phyloP scores from a whole-genome alignment of 116 monocot genomes.

The Papilionanthe hybrid region DNA sequence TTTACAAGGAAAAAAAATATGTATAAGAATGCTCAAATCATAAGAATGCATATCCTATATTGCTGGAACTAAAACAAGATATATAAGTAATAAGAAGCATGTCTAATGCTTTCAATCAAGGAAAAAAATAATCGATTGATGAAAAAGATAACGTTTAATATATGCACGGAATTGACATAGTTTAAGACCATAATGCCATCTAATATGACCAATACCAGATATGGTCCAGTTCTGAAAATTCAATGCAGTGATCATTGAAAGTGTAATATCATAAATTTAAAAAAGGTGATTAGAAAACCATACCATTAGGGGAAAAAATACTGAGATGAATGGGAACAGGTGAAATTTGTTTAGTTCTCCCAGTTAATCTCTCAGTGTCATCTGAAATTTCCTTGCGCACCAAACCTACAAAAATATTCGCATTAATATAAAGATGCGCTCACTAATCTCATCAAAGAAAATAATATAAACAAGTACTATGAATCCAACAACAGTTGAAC shows the following conservation, averaged over 20 bases:
- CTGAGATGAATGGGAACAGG: conserved; percentile 32
- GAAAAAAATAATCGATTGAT: background rate
- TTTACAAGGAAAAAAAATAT: background rate
- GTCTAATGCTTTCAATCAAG: background rate
- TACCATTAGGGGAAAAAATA: conserved; percentile 30
- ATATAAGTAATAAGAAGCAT: background rate
- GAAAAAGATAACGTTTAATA: background rate
- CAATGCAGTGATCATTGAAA: background rate
- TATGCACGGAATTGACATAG: background rate
- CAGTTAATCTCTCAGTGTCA: conserved; percentile 33
- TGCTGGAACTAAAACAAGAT: background rate
- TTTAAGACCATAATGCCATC: background rate
- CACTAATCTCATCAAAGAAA: background rate
- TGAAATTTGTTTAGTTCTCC: conserved; percentile 24
- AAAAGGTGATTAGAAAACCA: background rate
- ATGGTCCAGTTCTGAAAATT: background rate
- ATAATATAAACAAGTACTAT: background rate
- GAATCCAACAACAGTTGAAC: background rate
- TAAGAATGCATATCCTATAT: background rate
- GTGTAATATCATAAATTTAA: background rate
- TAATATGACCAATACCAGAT: background rate
- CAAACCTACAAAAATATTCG: conserved; percentile 13
- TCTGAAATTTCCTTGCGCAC: conserved; percentile 37
- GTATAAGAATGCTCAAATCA: background rate
- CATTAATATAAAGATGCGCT: background rate